phyloP scores from a whole-genome alignment of 495 filamentous ascomycete species.

The Ascodesmis nigricans region DNA sequence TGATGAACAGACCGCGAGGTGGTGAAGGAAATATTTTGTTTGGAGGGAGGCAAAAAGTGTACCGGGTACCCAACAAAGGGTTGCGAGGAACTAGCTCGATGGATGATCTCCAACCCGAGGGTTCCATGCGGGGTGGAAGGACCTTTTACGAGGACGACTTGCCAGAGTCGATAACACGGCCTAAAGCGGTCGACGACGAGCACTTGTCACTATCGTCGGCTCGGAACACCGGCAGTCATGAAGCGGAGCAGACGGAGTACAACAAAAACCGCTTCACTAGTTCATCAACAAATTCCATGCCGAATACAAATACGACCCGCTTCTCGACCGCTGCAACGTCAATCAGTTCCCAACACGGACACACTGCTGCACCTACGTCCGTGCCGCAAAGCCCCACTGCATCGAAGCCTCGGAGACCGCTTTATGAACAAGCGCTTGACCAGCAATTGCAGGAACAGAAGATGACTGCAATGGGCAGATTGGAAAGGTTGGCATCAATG shows the following conservation, averaged over 20 bases:
- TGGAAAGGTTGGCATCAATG: conserved; percentile 48
- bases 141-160: conserved; percentile 74
- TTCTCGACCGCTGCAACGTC: conserved; percentile 85
- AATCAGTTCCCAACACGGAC: conserved; percentile 25
- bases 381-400: conserved; percentile 21
- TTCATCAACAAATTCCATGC: conserved; percentile 65
- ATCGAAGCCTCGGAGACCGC: conserved; percentile 41
- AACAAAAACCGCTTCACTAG: conserved; percentile 61
- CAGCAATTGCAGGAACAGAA: conserved; percentile 68
- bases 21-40: conserved; percentile 86
- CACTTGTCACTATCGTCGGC: too few relatives aligned
- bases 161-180: too few relatives aligned
- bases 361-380: conserved; percentile 21
- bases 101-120: conserved; percentile 23
- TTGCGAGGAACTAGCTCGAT: conserved; percentile 25
- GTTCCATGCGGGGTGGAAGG: conserved; percentile 39
- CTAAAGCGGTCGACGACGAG: too few relatives aligned
- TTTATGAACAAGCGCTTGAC: conserved; percentile 70
- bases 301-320: conserved; percentile 36
- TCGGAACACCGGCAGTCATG: conserved; percentile 19
- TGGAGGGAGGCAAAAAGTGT: conserved; percentile 88
- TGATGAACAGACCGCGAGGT: conserved; percentile 68
- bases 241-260: conserved; percentile 29
- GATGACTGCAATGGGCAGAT: conserved; percentile 45
- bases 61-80: conserved; percentile 47